Evolutionary conservation across 495 filamentous ascomycete species (phyloP), one percentile per base, ranked within the genome.

Genomic region (Aspergillus carlsbadensis): DNA sequence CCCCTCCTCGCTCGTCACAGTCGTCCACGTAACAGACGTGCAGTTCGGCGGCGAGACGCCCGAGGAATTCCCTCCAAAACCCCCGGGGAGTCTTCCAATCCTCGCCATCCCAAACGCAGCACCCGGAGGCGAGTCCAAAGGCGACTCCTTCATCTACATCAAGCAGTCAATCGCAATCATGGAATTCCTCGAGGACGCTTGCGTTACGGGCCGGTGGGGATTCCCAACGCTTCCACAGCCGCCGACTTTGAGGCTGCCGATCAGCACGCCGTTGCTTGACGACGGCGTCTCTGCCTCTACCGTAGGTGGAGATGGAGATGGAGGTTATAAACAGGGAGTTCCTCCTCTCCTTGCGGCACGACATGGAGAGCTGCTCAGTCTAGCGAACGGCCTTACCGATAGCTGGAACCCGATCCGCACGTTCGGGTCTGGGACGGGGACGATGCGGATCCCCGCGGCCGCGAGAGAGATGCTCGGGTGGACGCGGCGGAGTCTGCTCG

Each of bases 381-480:
- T 46, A 5, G 43, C 43, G 8, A 29, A 6, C 43, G 43, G 43
- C 21, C 11, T 46, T 6, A 46, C 43, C 0, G 43, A 46, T 1
- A 46, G 43, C 43, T 46, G 43, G 43, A 46, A 46, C 43, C 43
- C 43, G 18, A 29, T 46, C 22, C 43, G 43, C 22, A 22, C 43
- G 14, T 46, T 46, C 22, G 43, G 43, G 8, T 46, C 43, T 1
- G 43, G 43, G 8, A 29, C 43, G 11, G 43, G 43, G 22, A 21
- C 43, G 14, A 46, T 46, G 43, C 43, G 43, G 21, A 29, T 46
- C 4, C 43, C 43, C 11, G 15, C 43, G 13, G 43, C 43, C 3
- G 43, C 43, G 14, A 21, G n/a, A 21, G 47, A 51, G 17, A 51
- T 51, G 47, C 17, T 51, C 10, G 10, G 31, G 7, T 51, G 47